Conservation (phyloP, 495 filamentous ascomycete species). For the Physcia stellaris region DNA sequence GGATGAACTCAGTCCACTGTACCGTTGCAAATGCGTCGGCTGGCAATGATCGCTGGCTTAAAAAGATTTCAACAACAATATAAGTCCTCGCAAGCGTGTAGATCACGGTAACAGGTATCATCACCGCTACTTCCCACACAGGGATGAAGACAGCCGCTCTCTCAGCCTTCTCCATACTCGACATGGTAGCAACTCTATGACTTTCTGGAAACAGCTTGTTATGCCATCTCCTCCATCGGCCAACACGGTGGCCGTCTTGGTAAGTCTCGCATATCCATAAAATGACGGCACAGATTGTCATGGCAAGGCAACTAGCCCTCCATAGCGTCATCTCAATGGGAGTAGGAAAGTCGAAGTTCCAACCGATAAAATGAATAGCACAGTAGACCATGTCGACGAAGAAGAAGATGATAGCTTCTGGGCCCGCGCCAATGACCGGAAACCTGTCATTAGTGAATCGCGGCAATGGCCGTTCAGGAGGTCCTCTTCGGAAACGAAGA, state of each 20-base stretch:
- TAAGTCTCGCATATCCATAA: constrained; percentile 15
- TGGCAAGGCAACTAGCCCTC: constrained; percentile 17
- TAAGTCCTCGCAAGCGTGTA: constrained; percentile 16
- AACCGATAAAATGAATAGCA: constrained; percentile 24
- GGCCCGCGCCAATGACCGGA: constrained; percentile 14
- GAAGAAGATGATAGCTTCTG: constrained; percentile 11
- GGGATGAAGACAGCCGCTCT: constrained; percentile 10
- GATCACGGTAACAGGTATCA: constrained; percentile 14
- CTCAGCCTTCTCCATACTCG: constrained; percentile 7
- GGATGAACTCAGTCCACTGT: constrained; percentile 18
- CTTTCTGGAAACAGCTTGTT: constrained; percentile 9
- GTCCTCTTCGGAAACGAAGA: constrained; percentile 33
- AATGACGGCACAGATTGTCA: constrained; percentile 14
- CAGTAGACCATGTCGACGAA: constrained; percentile 18
- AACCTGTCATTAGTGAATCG: constrained; percentile 17
- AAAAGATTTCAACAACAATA: constrained; percentile 15
- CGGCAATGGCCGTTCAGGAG: constrained; percentile 14
- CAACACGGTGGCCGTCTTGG: constrained; percentile 15
- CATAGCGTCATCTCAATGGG: constrained; percentile 20
- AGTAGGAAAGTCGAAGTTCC: constrained; percentile 30
- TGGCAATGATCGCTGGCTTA: constrained; percentile 18
- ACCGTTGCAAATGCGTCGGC: constrained; percentile 15
- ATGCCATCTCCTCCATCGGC: constrained; percentile 17
- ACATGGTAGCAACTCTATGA: constrained; percentile 14
- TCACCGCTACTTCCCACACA: constrained; percentile 14